A percentile compares a stretch with the other conserved stretches of the same genome.
Conservation (phyloP, 1,284 basidiomycete genomes). For the Trichosporon sp. region DNA sequence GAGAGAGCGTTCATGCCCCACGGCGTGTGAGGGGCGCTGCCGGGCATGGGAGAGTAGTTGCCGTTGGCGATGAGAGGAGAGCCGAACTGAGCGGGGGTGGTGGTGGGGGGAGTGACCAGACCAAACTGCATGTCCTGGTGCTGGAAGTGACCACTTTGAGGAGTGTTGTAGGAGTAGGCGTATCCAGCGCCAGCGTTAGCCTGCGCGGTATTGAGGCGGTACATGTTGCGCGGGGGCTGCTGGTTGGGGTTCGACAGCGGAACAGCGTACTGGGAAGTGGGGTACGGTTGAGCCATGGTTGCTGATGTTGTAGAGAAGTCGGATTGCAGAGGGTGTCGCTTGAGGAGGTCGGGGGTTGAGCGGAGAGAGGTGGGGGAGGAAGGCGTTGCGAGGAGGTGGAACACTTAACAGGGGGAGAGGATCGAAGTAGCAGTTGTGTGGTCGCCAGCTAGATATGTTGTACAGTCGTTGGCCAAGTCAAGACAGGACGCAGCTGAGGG, state of each 20-base stretch:
- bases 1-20: slow-evolving; percentile 20
- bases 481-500: neutral
- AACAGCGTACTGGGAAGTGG: slow-evolving; percentile 9
- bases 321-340: neutral
- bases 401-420: neutral
- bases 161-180: slow-evolving; percentile 1
- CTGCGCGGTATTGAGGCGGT: slow-evolving; percentile 6
- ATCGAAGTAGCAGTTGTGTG: neutral
- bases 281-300: slow-evolving; percentile 21
- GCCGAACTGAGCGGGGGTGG: slow-evolving; percentile 14
- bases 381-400: neutral
- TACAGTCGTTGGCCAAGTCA: neutral
- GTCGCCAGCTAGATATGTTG: neutral
- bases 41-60: slow-evolving; percentile 9
- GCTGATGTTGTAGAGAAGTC: neutral
- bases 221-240: slow-evolving; percentile 14
- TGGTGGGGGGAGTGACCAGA: slow-evolving; percentile 19
- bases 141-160: slow-evolving; percentile 10
- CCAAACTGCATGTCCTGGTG: slow-evolving; percentile 15
- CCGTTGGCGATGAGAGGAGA: slow-evolving; percentile 15
- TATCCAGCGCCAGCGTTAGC: neutral
- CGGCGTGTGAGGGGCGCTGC: slow-evolving; percentile 8
- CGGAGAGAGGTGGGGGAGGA: neutral
- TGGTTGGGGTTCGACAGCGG: slow-evolving; percentile 1
- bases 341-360: neutral